Percentiles rank a stretch among this genome's conserved stretches.
Evolutionary conservation across 192 early-diverging fungal genomes (phyloP).

Genomic region (Lunasporangiospora selenospora): DNA sequence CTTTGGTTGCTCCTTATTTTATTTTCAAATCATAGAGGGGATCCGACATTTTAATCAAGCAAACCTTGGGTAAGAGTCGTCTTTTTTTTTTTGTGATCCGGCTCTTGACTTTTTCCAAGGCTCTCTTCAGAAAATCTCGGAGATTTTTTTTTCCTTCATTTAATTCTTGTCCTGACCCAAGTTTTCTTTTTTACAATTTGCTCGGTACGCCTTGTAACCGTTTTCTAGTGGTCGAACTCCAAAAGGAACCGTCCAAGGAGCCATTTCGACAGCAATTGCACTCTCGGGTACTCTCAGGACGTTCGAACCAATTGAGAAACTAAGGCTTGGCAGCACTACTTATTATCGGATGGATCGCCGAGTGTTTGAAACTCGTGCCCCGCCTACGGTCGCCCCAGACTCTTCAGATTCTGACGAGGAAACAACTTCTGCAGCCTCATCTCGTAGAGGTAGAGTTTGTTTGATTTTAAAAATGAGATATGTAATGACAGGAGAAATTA

Average conservation of each 20-base stretch:
- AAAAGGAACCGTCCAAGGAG: conserved; percentile 56
- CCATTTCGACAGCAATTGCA: conserved; percentile 52
- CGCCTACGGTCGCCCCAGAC: too few species aligned
- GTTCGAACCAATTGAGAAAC: conserved; percentile 52
- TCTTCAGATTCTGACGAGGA: too few species aligned
- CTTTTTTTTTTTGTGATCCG: neutral
- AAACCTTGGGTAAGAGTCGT: neutral
- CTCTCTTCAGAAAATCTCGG: too few species aligned
- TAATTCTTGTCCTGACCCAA: too few species aligned
- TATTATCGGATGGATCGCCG: conserved; percentile 47
- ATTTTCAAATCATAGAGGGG: neutral
- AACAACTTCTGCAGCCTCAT: too few species aligned
- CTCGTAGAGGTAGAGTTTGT: too few species aligned
- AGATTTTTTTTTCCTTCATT: neutral
- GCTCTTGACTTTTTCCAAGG: too few species aligned
- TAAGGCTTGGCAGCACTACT: conserved; percentile 27
- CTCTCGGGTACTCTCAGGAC: conserved; percentile 30
- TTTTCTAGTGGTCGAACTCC: conserved; percentile 54
- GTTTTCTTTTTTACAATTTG: too few species aligned
- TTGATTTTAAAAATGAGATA: too few species aligned
- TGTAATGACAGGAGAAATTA: too few species aligned
- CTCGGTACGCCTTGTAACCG: too few species aligned
- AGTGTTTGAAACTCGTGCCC: conserved; percentile 36
- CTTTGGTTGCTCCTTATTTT: neutral
- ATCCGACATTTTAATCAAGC: neutral